Evolutionary conservation across 345 rosid genomes (phyloP), one percentile per base, ranked within the genome.

Genomic region (Pelargonium nanum): DNA sequence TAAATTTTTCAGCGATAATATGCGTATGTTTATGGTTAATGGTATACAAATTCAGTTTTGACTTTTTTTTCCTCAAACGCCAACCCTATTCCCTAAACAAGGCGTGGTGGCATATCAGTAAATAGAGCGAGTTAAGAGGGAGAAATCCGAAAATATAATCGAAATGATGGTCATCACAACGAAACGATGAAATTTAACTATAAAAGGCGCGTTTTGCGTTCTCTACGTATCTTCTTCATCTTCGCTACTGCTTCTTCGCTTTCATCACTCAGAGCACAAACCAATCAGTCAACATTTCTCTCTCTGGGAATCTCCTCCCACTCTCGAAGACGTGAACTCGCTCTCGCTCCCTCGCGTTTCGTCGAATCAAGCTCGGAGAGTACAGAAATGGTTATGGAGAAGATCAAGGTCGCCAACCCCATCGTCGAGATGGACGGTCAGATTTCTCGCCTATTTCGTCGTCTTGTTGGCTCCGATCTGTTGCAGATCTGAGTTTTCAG

Each of bases 351-450:
- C 48, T 10, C 48, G 13, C 15, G 48, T n/a, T 17, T 40, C 48
- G 10, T 17, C 15, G 48, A 9, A 40, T 3, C 48, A 6, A 40
- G 0, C n/a, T 40, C 48, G 15, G 48, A 40, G 48, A 40, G 15
- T 17, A 17, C 12, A 22, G 40, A 26, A 13, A 90, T 90, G 97
- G 88, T 77, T 56, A 80, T 82, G 63, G 79, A 84, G 68, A 90
- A 85, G 96, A 90, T 90, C 89, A 85, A 84, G 86, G 97, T 90
- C 48, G 78, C 86, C 56, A 90, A 84, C 66, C 97, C 97, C 82
- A 75, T 90, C 80, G 97, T 90, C 12, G 97, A 90, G 80, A 90
- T 90, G 97, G 97, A 90, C 69, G 97, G 97, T 90, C 62, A 83
- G 84, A 71, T 75, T 52, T 66, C 32, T 28, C 7, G 32, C 7